Base-by-base conservation (phyloP, 2,329 filamentous ascomycete species). In the Paracamarosporium sp. region DNA sequence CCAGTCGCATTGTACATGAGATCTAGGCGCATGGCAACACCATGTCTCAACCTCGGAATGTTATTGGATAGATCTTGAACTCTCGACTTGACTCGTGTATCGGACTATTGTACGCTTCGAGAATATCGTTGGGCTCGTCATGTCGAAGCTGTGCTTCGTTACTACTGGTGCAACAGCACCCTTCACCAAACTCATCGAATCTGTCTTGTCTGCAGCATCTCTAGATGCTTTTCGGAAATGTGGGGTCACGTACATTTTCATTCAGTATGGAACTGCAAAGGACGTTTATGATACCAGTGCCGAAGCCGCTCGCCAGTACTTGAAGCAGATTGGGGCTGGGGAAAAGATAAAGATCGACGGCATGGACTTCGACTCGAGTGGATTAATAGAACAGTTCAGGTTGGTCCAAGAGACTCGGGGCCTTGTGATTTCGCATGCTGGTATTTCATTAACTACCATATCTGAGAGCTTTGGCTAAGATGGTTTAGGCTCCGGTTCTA, bases 91-190 rank as follows among this genome's bases (percentile, higher is more conserved):
- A 17, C 17, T 22, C 35, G 41, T 11, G 38, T n/a, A 24, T 20
- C 35, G 20, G 38, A 15, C 15, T 35, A 7, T 20, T 22, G 17
- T 24, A 53, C 40, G 6, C 15, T 36, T 5, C 11, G 45, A 24
- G 15, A 22, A 33, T 25, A 48, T 48, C 45, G 9, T 24, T 28
- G 20, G 43, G 43, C n/a, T 28, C 36, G 30, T 25, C 17, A 56
- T 6, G 38, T 69, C 69, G 41, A 82, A 81, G 61, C 80, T 80
- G 52, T 95, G 91, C 73, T 91, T 99, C 64, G 89, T 97, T 54
- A 98, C 95, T 0, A 90, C 97, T 28, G 95, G 95, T 55, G 94
- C 95, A 5, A 99, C 94, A 0, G 93, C 93, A 15, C 86, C 90
- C 20, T 99, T 99, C 77, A 82, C 84, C 51, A 77, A 82, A 6